Percentiles rank a stretch among this genome's conserved stretches.
Evolutionary conservation across 371 early-diverging fungal species (phyloP).

Genomic region (Rhizomucor miehei): DNA sequence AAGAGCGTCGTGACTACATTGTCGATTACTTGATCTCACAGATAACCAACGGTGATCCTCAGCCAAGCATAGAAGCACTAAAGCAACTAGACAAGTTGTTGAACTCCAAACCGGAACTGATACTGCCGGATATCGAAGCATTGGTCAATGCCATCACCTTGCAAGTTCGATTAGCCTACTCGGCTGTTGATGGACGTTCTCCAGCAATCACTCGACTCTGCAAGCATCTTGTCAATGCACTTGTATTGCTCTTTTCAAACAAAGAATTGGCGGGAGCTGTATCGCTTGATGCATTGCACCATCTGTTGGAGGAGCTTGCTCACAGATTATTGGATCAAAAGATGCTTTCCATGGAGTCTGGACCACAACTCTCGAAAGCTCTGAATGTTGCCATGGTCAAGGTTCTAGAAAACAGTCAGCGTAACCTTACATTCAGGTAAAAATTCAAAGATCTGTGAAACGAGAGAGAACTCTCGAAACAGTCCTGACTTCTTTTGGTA

Average conservation of each 20-base stretch:
- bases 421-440: constrained; percentile 74
- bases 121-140: constrained; percentile 63
- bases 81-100: constrained; percentile 76
- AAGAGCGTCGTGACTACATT: constrained; percentile 30
- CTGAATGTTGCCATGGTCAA: constrained; percentile 87
- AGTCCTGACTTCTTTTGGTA: neutral
- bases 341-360: constrained; percentile 61
- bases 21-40: constrained; percentile 75
- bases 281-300: constrained; percentile 59
- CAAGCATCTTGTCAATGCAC: constrained; percentile 74
- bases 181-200: constrained; percentile 51
- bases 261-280: constrained; percentile 61
- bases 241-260: constrained; percentile 75
- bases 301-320: constrained; percentile 73
- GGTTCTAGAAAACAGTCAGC: constrained; percentile 79
- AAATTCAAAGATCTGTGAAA: neutral
- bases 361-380: constrained; percentile 69
- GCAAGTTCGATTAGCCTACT: constrained; percentile 78
- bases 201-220: constrained; percentile 58
- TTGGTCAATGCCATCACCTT: constrained; percentile 75
- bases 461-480: too few relatives aligned
- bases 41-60: constrained; percentile 70
- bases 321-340: constrained; percentile 75
- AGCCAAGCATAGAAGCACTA: constrained; percentile 75
- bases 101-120: constrained; percentile 43